Evolutionary conservation across 2,329 filamentous ascomycete genomes (phyloP).

Genomic region (Penicillium italicum): DNA sequence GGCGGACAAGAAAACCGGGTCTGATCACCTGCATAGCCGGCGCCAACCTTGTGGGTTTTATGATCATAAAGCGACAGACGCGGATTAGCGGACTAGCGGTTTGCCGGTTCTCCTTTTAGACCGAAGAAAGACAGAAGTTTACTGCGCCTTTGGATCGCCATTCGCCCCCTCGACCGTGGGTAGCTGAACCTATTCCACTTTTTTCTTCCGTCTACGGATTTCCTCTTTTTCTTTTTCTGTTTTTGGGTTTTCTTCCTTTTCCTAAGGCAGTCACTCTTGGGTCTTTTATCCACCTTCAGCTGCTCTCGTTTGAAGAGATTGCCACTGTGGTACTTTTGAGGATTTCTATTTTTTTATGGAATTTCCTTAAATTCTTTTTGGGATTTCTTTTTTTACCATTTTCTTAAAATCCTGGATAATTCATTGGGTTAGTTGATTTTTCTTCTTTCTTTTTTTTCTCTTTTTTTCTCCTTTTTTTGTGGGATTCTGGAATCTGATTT

Average conservation of each 20-base stretch:
- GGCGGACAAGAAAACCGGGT: constrained; percentile 20
- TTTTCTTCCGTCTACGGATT: constrained; percentile 1
- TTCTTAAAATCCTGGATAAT: background rate
- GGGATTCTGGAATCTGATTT: constrained; percentile 9
- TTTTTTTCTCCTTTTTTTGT: constrained; percentile 4
- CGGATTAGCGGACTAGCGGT: background rate
- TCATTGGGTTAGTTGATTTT: constrained; percentile 5
- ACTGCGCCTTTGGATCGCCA: constrained; percentile 36
- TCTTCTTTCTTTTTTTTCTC: background rate
- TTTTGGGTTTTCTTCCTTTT: background rate
- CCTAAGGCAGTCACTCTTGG: background rate
- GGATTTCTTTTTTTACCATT: background rate
- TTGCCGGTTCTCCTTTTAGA: background rate
- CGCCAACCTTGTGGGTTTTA: constrained; percentile 16
- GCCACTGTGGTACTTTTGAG: background rate
- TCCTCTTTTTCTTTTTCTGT: background rate
- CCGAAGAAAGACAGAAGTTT: constrained; percentile 2
- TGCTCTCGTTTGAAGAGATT: constrained; percentile 4
- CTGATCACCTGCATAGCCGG: constrained; percentile 38
- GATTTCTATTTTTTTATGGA: constrained; percentile 8
- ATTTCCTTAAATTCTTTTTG: constrained; percentile 1
- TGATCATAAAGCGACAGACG: background rate
- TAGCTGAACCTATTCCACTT: constrained; percentile 21
- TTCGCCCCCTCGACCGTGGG: constrained; percentile 29
- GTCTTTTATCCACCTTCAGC: constrained; percentile 3